Evolutionary conservation across 169 alveolate species (phyloP), one percentile per base, ranked within the genome.

Genomic region (Cryptosporidium sp.): DNA sequence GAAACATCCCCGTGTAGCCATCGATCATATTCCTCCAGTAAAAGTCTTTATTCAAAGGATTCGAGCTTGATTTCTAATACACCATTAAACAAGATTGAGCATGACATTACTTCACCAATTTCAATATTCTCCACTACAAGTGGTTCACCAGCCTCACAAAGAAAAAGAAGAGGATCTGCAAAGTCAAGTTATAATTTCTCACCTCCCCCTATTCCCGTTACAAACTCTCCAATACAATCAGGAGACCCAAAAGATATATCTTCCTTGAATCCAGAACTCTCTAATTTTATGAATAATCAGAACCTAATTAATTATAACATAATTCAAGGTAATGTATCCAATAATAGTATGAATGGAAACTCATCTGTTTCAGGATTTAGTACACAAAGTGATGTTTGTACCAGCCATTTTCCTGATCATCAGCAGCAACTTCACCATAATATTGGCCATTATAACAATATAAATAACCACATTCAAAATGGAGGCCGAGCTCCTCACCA

Each of bases 201-300:
- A 44, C 89, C 89, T 26, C 89, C 89, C 33, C 89, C 89, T 18
- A 80, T 80, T 26, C 89, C 89, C 7, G 89, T 80, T 18, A 65
- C 89, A 42, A 48, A 31, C 26, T 73, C 86, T 37, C 70, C 51
- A 65, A 1, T 65, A 18, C 72, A 65, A 29, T 31, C 35, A n/a
- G 72, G 52, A 26, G 72, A 26, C 52, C 31, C n/a, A n/a, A 65
- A 65, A 39, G 72, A 65, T 12, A 5, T 65, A 0, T 65, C 51
- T n/a, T 35, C 53, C 12, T 35, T 65, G 48, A 65, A 65, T 35
- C 18, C 44, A 7, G 72, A 65, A 1, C 52, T 65, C 33, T 29
- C 42, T 12, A 37, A 52, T 3, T 65, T 21, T 29, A 14, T 65
- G 72, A 65, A 33, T 52, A 65, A 65, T 10, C 72, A 26, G 72